Evolutionary conservation across 169 alveolate species (phyloP).

Genomic region (Cryptosporidium parvum): DNA sequence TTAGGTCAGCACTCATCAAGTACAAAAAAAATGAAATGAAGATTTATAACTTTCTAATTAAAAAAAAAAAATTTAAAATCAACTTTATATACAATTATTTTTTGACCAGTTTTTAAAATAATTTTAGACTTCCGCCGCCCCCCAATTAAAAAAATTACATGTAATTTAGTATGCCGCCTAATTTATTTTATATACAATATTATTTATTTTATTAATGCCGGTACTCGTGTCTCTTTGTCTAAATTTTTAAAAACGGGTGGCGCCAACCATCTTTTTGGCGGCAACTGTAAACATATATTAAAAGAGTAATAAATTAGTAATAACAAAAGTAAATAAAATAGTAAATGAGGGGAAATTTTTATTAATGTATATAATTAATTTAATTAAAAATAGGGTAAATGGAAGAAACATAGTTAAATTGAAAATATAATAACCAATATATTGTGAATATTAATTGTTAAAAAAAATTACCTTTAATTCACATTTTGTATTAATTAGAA

Average conservation of each 20-base stretch:
- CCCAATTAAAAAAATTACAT: not conserved
- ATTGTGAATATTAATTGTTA: not conserved
- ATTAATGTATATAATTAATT: not conserved
- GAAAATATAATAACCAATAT: not conserved
- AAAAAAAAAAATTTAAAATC: too few species aligned
- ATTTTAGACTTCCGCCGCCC: not conserved
- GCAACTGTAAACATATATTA: not conserved
- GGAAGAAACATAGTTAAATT: not conserved
- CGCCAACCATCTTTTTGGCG: not conserved
- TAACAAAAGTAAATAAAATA: not conserved
- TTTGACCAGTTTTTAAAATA: too few species aligned
- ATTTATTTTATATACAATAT: not conserved
- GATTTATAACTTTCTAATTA: too few species aligned
- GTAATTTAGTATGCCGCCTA: not conserved
- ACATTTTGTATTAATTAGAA: not conserved
- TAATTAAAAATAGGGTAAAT: not conserved
- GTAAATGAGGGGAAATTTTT: conserved; percentile 11
- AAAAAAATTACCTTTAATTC: not conserved
- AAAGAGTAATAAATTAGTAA: not conserved
- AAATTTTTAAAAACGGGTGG: not conserved
- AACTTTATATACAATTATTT: too few species aligned
- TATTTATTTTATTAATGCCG: not conserved
- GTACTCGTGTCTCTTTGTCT: conserved; percentile 7
- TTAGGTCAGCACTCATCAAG: not conserved
- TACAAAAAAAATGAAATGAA: not conserved